These are phyloP conservation scores for Circinella umbellata DNA, from an alignment of 371 early-diverging fungal genomes.

Conservation along the genomic window DNA sequence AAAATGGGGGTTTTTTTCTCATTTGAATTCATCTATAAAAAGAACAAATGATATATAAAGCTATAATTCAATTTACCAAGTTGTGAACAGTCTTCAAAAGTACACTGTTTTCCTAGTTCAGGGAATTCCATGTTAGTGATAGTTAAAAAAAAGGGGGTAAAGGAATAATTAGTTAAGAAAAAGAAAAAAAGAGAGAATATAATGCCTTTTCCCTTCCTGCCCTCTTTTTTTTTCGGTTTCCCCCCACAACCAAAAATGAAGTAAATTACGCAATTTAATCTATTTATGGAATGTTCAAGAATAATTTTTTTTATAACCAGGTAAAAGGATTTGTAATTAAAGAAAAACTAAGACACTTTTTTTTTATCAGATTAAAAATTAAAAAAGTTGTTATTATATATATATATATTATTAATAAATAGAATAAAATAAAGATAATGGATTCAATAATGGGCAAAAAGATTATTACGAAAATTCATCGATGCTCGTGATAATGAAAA, in stretches of 20 bases:
- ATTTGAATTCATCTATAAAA: background rate
- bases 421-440: background rate
- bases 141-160: background rate
- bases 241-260: too few species aligned
- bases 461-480: background rate
- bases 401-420: background rate
- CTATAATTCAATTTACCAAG: slow-evolving; percentile 30
- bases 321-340: too few species aligned
- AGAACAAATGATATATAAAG: too few species aligned
- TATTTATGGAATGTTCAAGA: too few species aligned
- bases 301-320: too few species aligned
- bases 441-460: background rate
- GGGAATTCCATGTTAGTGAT: slow-evolving; percentile 51
- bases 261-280: too few species aligned
- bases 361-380: too few species aligned
- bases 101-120: slow-evolving; percentile 61
- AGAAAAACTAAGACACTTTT: too few species aligned
- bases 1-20: background rate
- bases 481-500: background rate
- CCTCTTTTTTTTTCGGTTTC: too few species aligned
- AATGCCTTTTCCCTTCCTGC: background rate
- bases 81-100: slow-evolving; percentile 48
- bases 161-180: background rate
- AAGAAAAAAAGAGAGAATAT: background rate
- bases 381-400: too few species aligned